Percentiles rank a stretch among this genome's conserved stretches.
phyloP scores from a whole-genome alignment of 495 filamentous ascomycete species.

The Pyrenopolyporus hunteri region DNA sequence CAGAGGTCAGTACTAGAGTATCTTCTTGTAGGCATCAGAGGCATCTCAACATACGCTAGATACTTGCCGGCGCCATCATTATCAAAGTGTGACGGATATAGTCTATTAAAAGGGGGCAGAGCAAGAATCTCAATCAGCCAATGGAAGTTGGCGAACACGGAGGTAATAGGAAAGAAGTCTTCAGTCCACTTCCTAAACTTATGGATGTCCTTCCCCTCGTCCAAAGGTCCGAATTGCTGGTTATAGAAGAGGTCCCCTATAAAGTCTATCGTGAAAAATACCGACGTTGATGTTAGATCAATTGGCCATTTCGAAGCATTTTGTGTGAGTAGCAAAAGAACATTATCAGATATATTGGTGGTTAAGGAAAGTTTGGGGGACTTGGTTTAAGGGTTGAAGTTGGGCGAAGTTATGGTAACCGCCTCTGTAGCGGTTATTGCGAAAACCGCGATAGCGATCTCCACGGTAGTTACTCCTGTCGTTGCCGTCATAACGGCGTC shows the following conservation, averaged over 20 bases:
- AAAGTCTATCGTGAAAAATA: constrained; percentile 33
- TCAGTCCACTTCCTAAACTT: constrained; percentile 33
- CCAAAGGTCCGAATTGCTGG: constrained; percentile 26
- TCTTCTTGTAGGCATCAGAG: not conserved
- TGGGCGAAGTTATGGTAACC: no score
- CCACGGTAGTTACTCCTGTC: no score
- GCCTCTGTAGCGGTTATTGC: no score
- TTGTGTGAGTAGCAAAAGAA: no score
- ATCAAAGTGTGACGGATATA: constrained; percentile 21
- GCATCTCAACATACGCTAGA: constrained; percentile 16
- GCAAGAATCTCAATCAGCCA: constrained; percentile 34
- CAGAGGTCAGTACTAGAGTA: not conserved
- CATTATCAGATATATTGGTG: no score
- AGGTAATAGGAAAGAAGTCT: constrained; percentile 31
- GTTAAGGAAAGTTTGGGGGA: no score
- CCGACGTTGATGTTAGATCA: constrained; percentile 9
- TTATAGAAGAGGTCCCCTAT: constrained; percentile 29
- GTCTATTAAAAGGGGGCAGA: constrained; percentile 25
- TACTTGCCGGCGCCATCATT: constrained; percentile 23
- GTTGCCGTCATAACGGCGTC: no score
- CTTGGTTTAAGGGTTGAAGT: no score
- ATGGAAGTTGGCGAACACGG: constrained; percentile 29
- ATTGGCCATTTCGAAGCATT: no score
- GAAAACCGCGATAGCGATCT: no score
- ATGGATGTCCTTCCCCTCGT: constrained; percentile 26